phyloP scores from a whole-genome alignment of 2,329 filamentous ascomycete genomes.

The Anthostomella pinea region DNA sequence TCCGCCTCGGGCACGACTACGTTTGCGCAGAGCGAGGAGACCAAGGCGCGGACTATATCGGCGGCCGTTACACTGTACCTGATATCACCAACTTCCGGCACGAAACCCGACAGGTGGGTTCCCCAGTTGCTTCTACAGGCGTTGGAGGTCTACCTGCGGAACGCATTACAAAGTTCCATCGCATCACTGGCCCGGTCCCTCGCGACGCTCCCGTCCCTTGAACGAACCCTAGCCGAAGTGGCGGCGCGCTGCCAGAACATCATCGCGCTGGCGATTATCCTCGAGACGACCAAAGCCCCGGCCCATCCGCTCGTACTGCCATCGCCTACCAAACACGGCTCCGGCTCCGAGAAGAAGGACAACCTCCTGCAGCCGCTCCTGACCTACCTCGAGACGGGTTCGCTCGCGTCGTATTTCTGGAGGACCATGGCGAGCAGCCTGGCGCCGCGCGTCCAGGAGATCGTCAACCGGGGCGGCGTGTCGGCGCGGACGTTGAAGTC shows the following conservation, averaged over 20 bases:
- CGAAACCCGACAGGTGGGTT: constrained; percentile 53
- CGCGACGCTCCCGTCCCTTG: constrained; percentile 75
- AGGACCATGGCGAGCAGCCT: constrained; percentile 78
- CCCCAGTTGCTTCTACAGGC: constrained; percentile 73
- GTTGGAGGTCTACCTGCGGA: constrained; percentile 78
- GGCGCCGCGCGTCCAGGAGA: constrained; percentile 76
- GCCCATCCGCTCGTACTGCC: constrained; percentile 65
- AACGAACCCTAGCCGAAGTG: constrained; percentile 78
- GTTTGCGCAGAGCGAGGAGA: constrained; percentile 68
- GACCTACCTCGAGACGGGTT: constrained; percentile 78
- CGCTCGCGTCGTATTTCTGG: constrained; percentile 91
- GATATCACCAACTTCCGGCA: constrained; percentile 64
- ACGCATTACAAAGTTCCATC: constrained; percentile 74
- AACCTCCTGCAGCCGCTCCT: constrained; percentile 71
- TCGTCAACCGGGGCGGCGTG: constrained; percentile 77
- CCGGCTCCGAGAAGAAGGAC: constrained; percentile 29
- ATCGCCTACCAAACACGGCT: constrained; percentile 16
- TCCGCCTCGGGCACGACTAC: constrained; percentile 48
- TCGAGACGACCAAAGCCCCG: constrained; percentile 66
- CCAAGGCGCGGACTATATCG: constrained; percentile 68
- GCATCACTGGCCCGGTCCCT: constrained; percentile 73
- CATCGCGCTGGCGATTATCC: constrained; percentile 77
- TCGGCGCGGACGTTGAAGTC: constrained; percentile 75
- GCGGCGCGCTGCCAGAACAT: constrained; percentile 85
- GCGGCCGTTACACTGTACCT: constrained; percentile 77